Evolutionary conservation across 1,139 yeast genomes (phyloP).

Genomic region (Pichia norvegensis): DNA sequence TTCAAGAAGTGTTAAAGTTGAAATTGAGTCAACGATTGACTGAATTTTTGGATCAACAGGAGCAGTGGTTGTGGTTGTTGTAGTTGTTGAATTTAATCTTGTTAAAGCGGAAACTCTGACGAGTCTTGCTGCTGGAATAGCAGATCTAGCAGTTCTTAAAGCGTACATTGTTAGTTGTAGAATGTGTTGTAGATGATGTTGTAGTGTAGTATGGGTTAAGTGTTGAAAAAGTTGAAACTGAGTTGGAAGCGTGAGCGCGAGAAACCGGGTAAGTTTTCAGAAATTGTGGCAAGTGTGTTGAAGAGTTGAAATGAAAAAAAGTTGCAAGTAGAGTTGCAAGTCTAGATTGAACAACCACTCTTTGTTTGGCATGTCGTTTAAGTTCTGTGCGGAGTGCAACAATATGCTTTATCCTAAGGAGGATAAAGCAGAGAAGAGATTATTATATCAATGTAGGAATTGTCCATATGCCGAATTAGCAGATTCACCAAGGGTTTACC

Average conservation of each 20-base stretch:
- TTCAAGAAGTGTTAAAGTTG: constrained; percentile 81
- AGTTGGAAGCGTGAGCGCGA: background rate
- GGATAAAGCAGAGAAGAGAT: constrained; percentile 65
- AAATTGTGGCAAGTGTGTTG: too few relatives aligned
- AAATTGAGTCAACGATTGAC: constrained; percentile 82
- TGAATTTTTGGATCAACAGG: constrained; percentile 81
- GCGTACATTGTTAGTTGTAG: constrained; percentile 4
- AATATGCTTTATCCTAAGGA: constrained; percentile 98
- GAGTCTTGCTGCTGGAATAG: background rate
- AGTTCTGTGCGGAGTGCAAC: constrained; percentile 91
- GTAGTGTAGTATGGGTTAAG: background rate
- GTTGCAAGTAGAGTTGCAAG: background rate
- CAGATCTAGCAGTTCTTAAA: constrained; percentile 4
- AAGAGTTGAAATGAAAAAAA: background rate
- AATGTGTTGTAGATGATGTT: background rate
- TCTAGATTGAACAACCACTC: too few relatives aligned
- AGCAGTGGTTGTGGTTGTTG: constrained; percentile 45
- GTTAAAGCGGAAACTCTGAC: background rate
- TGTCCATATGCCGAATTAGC: constrained; percentile 93
- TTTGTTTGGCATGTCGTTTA: constrained; percentile 88
- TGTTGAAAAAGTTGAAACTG: background rate
- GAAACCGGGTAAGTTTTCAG: background rate
- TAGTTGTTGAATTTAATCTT: constrained; percentile 15
- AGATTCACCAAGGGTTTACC: constrained; percentile 77
- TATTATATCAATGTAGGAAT: constrained; percentile 89